Evolutionary conservation across 192 early-diverging fungal species (phyloP).

Genomic region (Chytriomyces sp.): DNA sequence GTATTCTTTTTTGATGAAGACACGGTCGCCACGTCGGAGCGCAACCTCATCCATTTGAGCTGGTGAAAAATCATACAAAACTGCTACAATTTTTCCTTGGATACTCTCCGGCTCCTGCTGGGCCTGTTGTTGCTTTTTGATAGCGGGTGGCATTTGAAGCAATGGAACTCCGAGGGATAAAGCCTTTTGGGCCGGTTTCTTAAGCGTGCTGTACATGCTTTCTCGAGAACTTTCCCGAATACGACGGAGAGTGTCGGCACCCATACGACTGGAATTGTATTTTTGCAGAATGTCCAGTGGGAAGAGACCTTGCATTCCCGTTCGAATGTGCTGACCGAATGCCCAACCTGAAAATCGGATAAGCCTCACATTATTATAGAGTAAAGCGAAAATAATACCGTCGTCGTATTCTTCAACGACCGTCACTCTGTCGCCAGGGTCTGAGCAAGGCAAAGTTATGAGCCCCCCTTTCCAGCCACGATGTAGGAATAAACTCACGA

Average conservation of each 20-base stretch:
- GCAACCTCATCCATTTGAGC: not conserved
- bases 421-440: not conserved
- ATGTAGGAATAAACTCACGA: no score
- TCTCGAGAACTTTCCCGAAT: not conserved
- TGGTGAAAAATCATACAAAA: slow-evolving; percentile 9
- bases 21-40: not conserved
- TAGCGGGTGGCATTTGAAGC: not conserved
- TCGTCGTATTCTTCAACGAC: slow-evolving; percentile 30
- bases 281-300: slow-evolving; percentile 5
- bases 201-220: not conserved
- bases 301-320: not conserved
- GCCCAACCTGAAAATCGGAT: not conserved
- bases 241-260: not conserved
- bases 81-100: not conserved
- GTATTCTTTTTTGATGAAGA: slow-evolving; percentile 1
- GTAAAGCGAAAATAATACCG: not conserved
- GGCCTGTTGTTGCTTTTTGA: no score
- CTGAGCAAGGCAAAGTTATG: no score
- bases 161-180: not conserved
- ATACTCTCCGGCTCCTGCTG: no score
- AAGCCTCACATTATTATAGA: not conserved
- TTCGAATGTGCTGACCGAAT: not conserved
- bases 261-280: not conserved
- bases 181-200: not conserved
- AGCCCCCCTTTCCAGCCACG: no score